These are phyloP conservation scores for Russula griseocarnosa DNA, from an alignment of 768 basidiomycete genomes.

Conservation along the genomic window DNA sequence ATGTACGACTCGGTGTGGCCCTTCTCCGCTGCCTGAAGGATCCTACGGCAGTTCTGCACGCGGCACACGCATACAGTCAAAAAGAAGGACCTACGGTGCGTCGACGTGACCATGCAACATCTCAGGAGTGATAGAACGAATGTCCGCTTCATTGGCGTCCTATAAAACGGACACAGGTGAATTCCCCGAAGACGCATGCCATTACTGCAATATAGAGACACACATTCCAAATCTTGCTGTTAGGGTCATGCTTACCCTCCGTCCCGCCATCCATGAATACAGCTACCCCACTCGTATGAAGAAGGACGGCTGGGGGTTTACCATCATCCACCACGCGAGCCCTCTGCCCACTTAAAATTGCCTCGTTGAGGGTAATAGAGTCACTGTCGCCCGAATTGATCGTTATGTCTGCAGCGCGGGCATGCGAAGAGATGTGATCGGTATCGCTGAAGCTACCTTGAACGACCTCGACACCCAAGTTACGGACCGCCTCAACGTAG, in stretches of 20 bases:
- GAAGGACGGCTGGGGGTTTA: conserved; percentile 1
- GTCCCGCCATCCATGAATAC: conserved; percentile 7
- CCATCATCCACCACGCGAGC: conserved; percentile 9
- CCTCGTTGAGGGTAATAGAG: not conserved
- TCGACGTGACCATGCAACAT: conserved; percentile 23
- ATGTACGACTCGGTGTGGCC: conserved; percentile 18
- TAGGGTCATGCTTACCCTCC: conserved; percentile 16
- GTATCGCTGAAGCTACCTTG: conserved; percentile 9
- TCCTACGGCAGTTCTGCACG: not conserved
- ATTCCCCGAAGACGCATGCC: not conserved
- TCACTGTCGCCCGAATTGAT: conserved; percentile 18
- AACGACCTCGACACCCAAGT: conserved; percentile 4
- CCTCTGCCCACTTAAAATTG: conserved; percentile 16
- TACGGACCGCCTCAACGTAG: not conserved
- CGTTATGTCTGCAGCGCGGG: conserved; percentile 10
- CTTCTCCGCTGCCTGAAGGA: not conserved
- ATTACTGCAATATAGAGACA: not conserved
- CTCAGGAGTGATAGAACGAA: conserved; percentile 12
- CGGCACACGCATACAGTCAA: not conserved
- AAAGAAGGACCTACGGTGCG: conserved; percentile 2
- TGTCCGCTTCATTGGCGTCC: conserved; percentile 18
- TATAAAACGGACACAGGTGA: not conserved
- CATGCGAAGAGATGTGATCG: conserved; percentile 8
- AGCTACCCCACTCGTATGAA: conserved; percentile 19
- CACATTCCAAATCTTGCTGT: conserved; percentile 13